Base-by-base conservation (phyloP, 1,284 basidiomycete genomes). In the Vanrija humicola region DNA sequence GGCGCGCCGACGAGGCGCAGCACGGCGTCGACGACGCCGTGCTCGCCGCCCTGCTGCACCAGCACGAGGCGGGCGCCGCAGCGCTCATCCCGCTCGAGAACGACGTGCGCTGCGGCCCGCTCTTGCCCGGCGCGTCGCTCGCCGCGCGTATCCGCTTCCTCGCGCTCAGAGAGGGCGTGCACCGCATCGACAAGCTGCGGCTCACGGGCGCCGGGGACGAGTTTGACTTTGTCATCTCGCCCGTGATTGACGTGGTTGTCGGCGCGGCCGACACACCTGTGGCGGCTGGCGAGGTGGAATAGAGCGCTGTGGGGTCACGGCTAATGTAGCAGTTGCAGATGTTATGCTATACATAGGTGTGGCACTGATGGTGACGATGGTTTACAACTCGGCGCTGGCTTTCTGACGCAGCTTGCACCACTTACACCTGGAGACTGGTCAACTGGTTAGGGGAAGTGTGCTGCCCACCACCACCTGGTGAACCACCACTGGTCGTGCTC, bases 61-160 rank as follows among this genome's bases (percentile, higher is more conserved):
- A 59, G 26, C 58, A 75, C 55, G 45, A 63, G 23, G 48, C 64
- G 1, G 50, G 67, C 2, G 56, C 72, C 1, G 67, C 75, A 6
- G 86, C 88, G 0, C 81, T 93, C 38, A 75, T 91, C 42, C 84
- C 90, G 1, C 70, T 93, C 63, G 88, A 91, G 68, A 88, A 89
- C 64, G 82, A 88, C 52, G 82, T 93, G 43, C 82, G 89, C 12
- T 83, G 92, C 50, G 90, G 90, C 9, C 90, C 90, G 0, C 79
- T 94, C 15, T 79, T 84, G 15, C 88, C 89, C 3, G 85, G 84
- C 9, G 85, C 89, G 1, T 90, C 88, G 67, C 88, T 93, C 66
- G 87, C 87, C 19, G 86, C 92, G n/a, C 80, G 89, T 38, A 88
- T 93, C 82, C 82, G 87, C 51, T 92, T 93, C 68, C 73, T 93